A percentile compares a stretch with the other conserved stretches of the same genome.
These are phyloP conservation scores for Podospora bellae-mahoneyi DNA, from an alignment of 495 filamentous ascomycete genomes.

Conservation along the genomic window DNA sequence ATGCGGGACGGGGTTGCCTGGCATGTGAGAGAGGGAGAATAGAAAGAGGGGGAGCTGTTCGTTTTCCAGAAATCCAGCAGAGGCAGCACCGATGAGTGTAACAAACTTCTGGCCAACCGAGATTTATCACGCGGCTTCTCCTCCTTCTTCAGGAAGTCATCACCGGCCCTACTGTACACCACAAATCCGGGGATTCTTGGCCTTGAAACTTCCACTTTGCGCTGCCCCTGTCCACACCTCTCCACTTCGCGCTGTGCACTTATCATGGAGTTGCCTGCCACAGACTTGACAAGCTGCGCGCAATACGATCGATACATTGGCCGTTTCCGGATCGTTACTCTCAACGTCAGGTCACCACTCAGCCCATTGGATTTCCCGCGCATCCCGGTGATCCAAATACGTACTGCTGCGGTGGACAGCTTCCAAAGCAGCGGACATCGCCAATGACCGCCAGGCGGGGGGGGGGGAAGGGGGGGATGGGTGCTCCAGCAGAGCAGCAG, in stretches of 20 bases:
- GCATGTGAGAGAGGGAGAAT: not conserved
- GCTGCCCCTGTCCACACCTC: not conserved
- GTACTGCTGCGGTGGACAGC: not conserved
- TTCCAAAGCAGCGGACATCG: not conserved
- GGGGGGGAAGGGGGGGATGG: too few species aligned
- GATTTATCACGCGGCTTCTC: slow-evolving; percentile 10
- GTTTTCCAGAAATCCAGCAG: too few species aligned
- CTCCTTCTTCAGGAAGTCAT: slow-evolving; percentile 15
- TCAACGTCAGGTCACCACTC: not conserved
- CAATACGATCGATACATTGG: not conserved
- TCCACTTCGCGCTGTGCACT: not conserved
- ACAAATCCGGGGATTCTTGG: slow-evolving; percentile 22
- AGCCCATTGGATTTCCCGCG: not conserved
- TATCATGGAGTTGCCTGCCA: not conserved
- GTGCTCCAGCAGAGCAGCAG: too few species aligned
- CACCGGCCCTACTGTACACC: slow-evolving; percentile 11
- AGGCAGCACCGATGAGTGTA: too few species aligned
- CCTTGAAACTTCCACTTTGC: not conserved
- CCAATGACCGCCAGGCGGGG: not conserved
- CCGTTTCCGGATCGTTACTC: not conserved
- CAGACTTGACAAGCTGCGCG: not conserved
- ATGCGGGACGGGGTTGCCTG: not conserved
- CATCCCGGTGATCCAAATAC: not conserved
- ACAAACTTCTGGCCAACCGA: slow-evolving; percentile 8
- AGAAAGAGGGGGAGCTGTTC: not conserved